phyloP scores from a whole-genome alignment of 2,329 filamentous ascomycete species.

The Fusarium nematophilum region DNA sequence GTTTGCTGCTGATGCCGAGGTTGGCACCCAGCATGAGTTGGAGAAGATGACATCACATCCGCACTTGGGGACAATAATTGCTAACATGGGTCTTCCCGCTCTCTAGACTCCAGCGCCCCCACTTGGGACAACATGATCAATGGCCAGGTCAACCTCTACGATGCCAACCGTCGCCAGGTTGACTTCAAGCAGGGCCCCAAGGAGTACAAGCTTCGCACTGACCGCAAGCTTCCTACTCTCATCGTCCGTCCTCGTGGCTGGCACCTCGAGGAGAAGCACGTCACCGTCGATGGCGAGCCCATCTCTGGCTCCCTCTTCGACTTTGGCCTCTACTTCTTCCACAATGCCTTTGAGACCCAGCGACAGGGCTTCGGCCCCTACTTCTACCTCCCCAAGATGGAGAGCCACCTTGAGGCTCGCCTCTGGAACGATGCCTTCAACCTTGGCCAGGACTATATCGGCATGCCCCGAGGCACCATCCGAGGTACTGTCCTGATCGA shows the following conservation, averaged over 20 bases:
- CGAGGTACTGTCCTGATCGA: slow-evolving; percentile 96
- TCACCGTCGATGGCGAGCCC: slow-evolving; percentile 93
- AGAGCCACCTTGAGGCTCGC: slow-evolving; percentile 94
- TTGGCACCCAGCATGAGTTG: background rate
- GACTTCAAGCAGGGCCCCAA: slow-evolving; percentile 97
- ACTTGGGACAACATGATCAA: slow-evolving; percentile 99
- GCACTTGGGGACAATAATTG: background rate
- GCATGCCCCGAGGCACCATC: slow-evolving; percentile 90
- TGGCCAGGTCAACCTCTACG: slow-evolving; percentile 96
- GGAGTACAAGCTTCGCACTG: slow-evolving; percentile 96
- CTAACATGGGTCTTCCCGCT: slow-evolving; percentile 19
- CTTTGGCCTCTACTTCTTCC: slow-evolving; percentile 99
- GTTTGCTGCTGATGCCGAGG: background rate
- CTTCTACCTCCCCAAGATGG: slow-evolving; percentile 99
- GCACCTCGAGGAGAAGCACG: slow-evolving; percentile 98
- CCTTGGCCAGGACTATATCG: slow-evolving; percentile 91
- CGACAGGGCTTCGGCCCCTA: slow-evolving; percentile 89
- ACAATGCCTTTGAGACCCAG: slow-evolving; percentile 92
- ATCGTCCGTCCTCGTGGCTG: slow-evolving; percentile 96
- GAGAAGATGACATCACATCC: slow-evolving; percentile 17
- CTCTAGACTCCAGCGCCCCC: slow-evolving; percentile 87
- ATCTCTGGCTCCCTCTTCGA: slow-evolving; percentile 95
- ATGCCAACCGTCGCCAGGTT: slow-evolving; percentile 91
- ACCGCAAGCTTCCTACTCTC: slow-evolving; percentile 85
- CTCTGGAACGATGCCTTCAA: slow-evolving; percentile 99